phyloP scores from a whole-genome alignment of 768 basidiomycete species.

The Rubroboletus satanas region DNA sequence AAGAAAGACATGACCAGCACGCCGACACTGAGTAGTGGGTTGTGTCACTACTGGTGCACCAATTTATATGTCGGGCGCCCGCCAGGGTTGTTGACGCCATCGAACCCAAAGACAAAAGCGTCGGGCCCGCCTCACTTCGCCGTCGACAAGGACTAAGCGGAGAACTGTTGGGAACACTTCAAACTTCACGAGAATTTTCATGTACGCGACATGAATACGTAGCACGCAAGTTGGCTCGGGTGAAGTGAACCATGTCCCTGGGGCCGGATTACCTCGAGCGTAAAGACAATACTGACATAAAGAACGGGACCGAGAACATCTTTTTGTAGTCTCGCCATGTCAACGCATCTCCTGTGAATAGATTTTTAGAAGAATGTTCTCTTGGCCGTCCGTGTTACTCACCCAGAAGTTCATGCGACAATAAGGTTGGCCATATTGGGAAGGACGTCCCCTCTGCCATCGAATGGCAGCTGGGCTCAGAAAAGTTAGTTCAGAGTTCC shows the following conservation, averaged over 20 bases:
- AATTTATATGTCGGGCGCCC: conserved; percentile 32
- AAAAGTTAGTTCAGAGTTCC: conserved; percentile 1
- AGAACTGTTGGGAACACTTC: conserved; percentile 23
- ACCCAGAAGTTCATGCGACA: conserved; percentile 23
- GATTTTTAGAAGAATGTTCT: conserved; percentile 5
- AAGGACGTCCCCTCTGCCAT: conserved; percentile 6
- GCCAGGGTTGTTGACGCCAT: conserved; percentile 23
- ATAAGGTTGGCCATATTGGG: conserved; percentile 28
- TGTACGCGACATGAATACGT: conserved; percentile 27
- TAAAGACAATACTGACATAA: conserved; percentile 27
- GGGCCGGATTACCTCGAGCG: conserved; percentile 21
- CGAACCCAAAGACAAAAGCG: conserved; percentile 33
- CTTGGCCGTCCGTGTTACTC: conserved; percentile 16
- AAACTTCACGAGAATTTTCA: conserved; percentile 25
- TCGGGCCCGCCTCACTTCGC: conserved; percentile 30
- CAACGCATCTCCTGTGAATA: conserved; percentile 30
- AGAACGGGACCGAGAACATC: conserved; percentile 26
- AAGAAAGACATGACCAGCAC: conserved; percentile 37
- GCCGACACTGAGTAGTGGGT: conserved; percentile 23
- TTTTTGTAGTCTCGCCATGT: conserved; percentile 35
- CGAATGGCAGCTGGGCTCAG: not conserved
- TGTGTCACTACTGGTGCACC: conserved; percentile 1
- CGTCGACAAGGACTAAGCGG: conserved; percentile 32
- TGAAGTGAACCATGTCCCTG: conserved; percentile 19
- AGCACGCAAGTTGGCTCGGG: conserved; percentile 19